Evolutionary conservation across 179 eudicot species (phyloP), one percentile per base, ranked within the genome.

Genomic region (Nepenthes alata): DNA sequence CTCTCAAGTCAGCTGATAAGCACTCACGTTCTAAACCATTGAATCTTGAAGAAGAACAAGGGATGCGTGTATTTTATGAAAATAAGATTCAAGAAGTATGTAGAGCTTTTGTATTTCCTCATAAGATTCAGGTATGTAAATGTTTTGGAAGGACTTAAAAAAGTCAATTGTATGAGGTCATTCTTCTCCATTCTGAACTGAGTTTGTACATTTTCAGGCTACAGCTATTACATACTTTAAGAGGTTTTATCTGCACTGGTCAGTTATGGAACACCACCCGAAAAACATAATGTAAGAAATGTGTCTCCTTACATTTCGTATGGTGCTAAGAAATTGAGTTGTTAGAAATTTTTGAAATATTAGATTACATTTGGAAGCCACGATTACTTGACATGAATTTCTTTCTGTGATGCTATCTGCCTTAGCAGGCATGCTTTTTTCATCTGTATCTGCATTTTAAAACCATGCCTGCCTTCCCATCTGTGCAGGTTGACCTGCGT

Each of bases 211-310:
- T 60, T 62, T 78, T 37, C 78, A 93, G 98, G 98, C 88, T 53
- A 93, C 98, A 64, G 97, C 98, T 56, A 87, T 93, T 37, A 85
- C 83, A 57, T 93, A 85, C 73, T 93, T 89, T 66, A 89, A 93
- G 73, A 85, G 98, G 75, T 93, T 93, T 73, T 93, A 93, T 72
- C 82, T 93, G 54, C 84, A 79, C 69, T 93, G 97, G 96, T 89
- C 98, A 3, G 98, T 89, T 70, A 89, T 93, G 98, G 93, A 89
- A 67, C 97, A 89, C 72, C 93, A 93, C 65, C 98, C 98, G 11
- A 93, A 87, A 81, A 70, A 81, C 72, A 83, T 93, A 14, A 93
- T 93, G 98, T 93, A 86, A 79, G 91, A 56, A 61, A 35, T 51
- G 16, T 11, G 41, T 63, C 13, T 53, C 13, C 25, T 55, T 4